Evolutionary conservation across 2,329 filamentous ascomycete species (phyloP), one percentile per base, ranked within the genome.

Genomic region (Mollisiaceae sp.): DNA sequence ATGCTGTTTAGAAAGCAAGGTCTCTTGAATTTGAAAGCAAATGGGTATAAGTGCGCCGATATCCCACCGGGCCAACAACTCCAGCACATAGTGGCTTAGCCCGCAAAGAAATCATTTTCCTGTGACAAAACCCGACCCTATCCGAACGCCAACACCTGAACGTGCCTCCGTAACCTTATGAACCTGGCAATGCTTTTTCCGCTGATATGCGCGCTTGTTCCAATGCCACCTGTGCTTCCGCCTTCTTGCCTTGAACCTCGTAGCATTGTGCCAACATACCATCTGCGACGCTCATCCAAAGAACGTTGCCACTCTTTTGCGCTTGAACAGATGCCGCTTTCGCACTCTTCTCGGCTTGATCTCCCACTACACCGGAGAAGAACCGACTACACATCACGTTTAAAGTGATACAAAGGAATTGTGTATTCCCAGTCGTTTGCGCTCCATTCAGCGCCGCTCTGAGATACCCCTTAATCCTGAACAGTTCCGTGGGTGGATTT

Each of bases 341-440:
- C 4, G 90, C 89, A 74, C 90, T 91, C 79, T 93, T 93, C 65
- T 92, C 83, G 0, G 91, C 90, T 76, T 94, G 91, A 65, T 91
- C 90, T 59, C 93, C 93, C 94, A 97, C 73, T 4, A 75, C 71
- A 58, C 72, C 72, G 6, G 64, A 65, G 62, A 77, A 77, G 62
- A 97, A 91, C 60, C 89, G 86, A 74, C 86, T 88, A 60, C 91
- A 90, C 91, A 97, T 96, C 69, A 95, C 89, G 71, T 89, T 93
- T 65, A 97, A 86, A 6, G 91, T 89, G 69, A 97, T 91, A 57
- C 89, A 89, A n/a, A 93, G 85, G 62, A 94, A 90, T 69, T 96
- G 91, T 36, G 87, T 87, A 75, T 97, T 97, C 62, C 83, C 83
- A 9, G 90, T 88, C 8, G 82, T 81, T 69, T 90, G 89, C 14